Percentiles rank a stretch among this genome's conserved stretches.
These are phyloP conservation scores for Aspergillus hortae DNA, from an alignment of 2,329 filamentous ascomycete species.

Conservation along the genomic window DNA sequence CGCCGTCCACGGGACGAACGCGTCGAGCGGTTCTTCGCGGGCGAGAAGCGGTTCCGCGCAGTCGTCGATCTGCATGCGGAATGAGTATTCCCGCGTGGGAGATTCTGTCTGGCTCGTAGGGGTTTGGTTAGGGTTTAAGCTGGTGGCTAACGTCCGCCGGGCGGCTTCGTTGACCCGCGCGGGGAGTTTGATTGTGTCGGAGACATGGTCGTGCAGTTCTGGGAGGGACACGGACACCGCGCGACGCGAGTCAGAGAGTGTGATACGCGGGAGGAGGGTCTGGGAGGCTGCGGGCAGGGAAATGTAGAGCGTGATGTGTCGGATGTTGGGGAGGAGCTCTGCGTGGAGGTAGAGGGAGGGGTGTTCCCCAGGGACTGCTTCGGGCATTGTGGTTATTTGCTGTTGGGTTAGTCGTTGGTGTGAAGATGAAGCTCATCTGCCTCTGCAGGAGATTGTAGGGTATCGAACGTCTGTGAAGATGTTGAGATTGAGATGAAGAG, in stretches of 20 bases:
- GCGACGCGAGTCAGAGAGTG: conserved; percentile 34
- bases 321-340: conserved; percentile 59
- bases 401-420: not conserved
- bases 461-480: too few relatives aligned
- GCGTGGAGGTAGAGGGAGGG: conserved; percentile 49
- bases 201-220: conserved; percentile 16
- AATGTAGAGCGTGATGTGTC: conserved; percentile 56
- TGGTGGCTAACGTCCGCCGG: conserved; percentile 16
- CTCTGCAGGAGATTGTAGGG: too few relatives aligned
- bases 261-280: conserved; percentile 18
- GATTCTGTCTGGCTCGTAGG: not conserved
- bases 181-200: conserved; percentile 49
- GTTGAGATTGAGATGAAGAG: not conserved
- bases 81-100: conserved; percentile 47
- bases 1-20: conserved; percentile 39
- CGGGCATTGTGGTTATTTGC: too few relatives aligned
- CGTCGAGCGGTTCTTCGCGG: conserved; percentile 25
- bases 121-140: not conserved
- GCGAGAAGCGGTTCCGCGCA: conserved; percentile 12
- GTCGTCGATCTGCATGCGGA: conserved; percentile 51
- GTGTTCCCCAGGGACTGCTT: not conserved
- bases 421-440: not conserved
- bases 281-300: conserved; percentile 36
- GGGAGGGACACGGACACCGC: conserved; percentile 36
- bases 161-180: conserved; percentile 29